Conservation (phyloP, 306 rosid genomes). For the Ormosia semicastrata region DNA sequence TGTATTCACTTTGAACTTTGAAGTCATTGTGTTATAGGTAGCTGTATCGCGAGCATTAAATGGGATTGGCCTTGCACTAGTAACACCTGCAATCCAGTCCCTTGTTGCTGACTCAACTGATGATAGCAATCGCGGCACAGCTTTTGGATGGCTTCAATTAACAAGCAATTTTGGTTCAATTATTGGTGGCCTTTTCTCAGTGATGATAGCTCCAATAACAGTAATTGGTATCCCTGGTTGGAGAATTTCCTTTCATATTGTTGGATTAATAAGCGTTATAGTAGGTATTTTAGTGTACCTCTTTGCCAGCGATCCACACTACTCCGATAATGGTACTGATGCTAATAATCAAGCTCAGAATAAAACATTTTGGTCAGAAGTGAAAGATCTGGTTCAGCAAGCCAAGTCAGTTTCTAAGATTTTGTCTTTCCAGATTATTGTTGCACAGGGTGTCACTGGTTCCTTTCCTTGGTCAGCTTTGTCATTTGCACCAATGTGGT, state of each 20-base stretch:
- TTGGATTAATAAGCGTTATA: constrained; percentile 71
- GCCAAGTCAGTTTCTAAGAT: constrained; percentile 69
- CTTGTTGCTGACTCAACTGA: constrained; percentile 92
- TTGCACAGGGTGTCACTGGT: constrained; percentile 91
- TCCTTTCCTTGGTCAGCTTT: constrained; percentile 95
- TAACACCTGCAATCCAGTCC: constrained; percentile 90
- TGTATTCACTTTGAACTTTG: constrained; percentile 40
- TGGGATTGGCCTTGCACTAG: constrained; percentile 94
- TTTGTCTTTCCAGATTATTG: constrained; percentile 85
- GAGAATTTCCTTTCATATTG: constrained; percentile 87
- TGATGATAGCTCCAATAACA: constrained; percentile 73
- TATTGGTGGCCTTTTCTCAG: constrained; percentile 77
- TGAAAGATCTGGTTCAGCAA: constrained; percentile 65
- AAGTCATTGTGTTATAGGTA: constrained; percentile 62
- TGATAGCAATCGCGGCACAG: constrained; percentile 79
- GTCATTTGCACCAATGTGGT: constrained; percentile 93
- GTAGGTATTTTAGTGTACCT: constrained; percentile 67
- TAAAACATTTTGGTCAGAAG: constrained; percentile 59
- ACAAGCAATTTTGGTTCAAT: constrained; percentile 84
- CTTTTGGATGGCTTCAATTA: constrained; percentile 95
- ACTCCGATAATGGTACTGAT: constrained; percentile 36
- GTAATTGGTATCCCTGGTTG: constrained; percentile 90
- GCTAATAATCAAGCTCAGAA: constrained; percentile 26
- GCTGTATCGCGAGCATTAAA: constrained; percentile 89
- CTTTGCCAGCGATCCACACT: constrained; percentile 83